Evolutionary conservation across 2,329 filamentous ascomycete genomes (phyloP).

Genomic region (Apiospora pterosperma): DNA sequence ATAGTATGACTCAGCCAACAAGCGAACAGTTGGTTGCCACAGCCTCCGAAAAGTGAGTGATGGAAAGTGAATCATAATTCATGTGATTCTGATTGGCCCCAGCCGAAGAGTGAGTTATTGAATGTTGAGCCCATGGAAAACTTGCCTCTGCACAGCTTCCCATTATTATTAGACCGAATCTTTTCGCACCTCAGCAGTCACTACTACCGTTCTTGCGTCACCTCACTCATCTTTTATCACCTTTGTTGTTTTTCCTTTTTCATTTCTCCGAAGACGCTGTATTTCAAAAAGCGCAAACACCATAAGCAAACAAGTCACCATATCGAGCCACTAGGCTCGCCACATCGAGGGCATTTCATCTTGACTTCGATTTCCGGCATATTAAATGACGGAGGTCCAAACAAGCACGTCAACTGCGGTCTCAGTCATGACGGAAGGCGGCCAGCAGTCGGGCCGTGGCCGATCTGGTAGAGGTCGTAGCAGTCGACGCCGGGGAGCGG

Average conservation of each 20-base stretch:
- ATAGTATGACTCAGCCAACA: neutral
- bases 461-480: neutral
- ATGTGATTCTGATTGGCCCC: neutral
- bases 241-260: conserved; percentile 13
- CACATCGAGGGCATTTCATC: neutral
- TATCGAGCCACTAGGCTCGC: neutral
- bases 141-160: neutral
- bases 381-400: neutral
- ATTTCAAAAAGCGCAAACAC: conserved; percentile 43
- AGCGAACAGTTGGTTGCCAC: neutral
- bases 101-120: neutral
- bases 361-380: neutral
- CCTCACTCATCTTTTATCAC: neutral
- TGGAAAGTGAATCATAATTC: conserved; percentile 3
- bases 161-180: neutral
- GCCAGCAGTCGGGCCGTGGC: neutral
- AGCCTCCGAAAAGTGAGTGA: neutral
- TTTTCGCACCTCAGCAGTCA: neutral
- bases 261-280: conserved; percentile 37
- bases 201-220: neutral
- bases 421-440: neutral
- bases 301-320: neutral
- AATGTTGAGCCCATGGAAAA: neutral
- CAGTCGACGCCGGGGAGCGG: neutral
- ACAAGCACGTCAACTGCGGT: neutral